These are phyloP conservation scores for Aquilaria malaccensis DNA, from an alignment of 345 rosid species.

Conservation along the genomic window DNA sequence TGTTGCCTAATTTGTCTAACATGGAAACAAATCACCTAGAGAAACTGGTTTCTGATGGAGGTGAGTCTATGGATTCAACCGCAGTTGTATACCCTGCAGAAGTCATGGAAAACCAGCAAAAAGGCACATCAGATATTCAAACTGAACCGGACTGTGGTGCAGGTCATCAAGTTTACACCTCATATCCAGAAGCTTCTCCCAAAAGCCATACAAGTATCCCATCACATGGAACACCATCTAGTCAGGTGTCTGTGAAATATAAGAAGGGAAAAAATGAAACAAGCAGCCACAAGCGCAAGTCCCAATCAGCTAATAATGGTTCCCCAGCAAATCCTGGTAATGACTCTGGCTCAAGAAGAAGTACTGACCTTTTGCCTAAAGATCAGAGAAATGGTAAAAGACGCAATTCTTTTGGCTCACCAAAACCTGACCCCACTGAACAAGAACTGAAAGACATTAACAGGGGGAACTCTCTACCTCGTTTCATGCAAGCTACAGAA, in stretches of 20 bases:
- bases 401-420: slow-evolving; percentile 54
- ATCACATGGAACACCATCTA: slow-evolving; percentile 77
- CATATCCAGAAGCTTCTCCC: slow-evolving; percentile 48
- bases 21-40: slow-evolving; percentile 22
- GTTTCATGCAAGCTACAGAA: slow-evolving; percentile 84
- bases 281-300: slow-evolving; percentile 46
- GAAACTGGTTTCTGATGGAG: slow-evolving; percentile 19
- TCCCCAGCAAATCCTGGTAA: slow-evolving; percentile 45
- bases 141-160: slow-evolving; percentile 25
- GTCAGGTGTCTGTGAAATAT: slow-evolving; percentile 55
- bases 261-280: slow-evolving; percentile 40
- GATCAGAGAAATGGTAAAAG: slow-evolving; percentile 58
- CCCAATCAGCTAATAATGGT: slow-evolving; percentile 36
- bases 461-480: slow-evolving; percentile 62
- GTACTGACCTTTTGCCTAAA: slow-evolving; percentile 40
- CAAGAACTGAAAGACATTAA: slow-evolving; percentile 64
- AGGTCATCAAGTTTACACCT: slow-evolving; percentile 29
- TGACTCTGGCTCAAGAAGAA: slow-evolving; percentile 36
- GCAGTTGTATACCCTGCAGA: slow-evolving; percentile 17
- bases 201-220: slow-evolving; percentile 48
- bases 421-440: slow-evolving; percentile 31
- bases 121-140: slow-evolving; percentile 26
- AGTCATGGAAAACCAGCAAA: slow-evolving; percentile 25
- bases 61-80: slow-evolving; percentile 25
- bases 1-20: slow-evolving; percentile 9